A percentile compares a stretch with the other conserved stretches of the same genome.
Conservation (phyloP, 768 basidiomycete genomes). For the Dacryopinax primogenitus region DNA sequence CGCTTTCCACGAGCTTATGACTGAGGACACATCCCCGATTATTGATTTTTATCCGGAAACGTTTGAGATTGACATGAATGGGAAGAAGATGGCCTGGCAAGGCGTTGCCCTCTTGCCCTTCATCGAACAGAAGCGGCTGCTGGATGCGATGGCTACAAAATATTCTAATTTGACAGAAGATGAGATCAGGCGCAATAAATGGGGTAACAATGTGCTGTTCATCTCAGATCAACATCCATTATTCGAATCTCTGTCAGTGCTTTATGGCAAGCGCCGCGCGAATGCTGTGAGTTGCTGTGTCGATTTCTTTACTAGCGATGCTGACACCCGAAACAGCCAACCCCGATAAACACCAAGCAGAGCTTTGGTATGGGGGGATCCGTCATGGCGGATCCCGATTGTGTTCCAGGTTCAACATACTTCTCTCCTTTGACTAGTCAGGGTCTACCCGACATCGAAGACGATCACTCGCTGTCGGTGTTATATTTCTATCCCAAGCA, state of each 20-base stretch:
- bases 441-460: constrained; percentile 63
- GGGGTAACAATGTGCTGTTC: constrained; percentile 74
- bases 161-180: constrained; percentile 53
- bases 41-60: constrained; percentile 87
- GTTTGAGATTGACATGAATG: constrained; percentile 98
- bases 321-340: constrained; percentile 40
- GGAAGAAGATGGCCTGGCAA: constrained; percentile 99
- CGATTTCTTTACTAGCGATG: background rate
- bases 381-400: constrained; percentile 71
- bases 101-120: constrained; percentile 94
- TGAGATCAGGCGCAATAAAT: constrained; percentile 69
- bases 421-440: constrained; percentile 52
- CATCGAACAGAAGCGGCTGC: constrained; percentile 72
- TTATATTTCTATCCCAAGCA: constrained; percentile 85
- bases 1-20: constrained; percentile 80
- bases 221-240: constrained; percentile 72
- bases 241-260: constrained; percentile 72
- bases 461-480: constrained; percentile 78
- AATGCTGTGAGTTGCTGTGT: constrained; percentile 45
- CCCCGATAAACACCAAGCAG: constrained; percentile 50
- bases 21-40: constrained; percentile 73
- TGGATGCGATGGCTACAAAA: constrained; percentile 65
- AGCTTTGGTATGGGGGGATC: constrained; percentile 72
- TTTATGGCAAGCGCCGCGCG: constrained; percentile 82
- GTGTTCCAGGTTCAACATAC: constrained; percentile 85